phyloP scores from a whole-genome alignment of 352 stramenopile species.

The Pythium coloratum region DNA sequence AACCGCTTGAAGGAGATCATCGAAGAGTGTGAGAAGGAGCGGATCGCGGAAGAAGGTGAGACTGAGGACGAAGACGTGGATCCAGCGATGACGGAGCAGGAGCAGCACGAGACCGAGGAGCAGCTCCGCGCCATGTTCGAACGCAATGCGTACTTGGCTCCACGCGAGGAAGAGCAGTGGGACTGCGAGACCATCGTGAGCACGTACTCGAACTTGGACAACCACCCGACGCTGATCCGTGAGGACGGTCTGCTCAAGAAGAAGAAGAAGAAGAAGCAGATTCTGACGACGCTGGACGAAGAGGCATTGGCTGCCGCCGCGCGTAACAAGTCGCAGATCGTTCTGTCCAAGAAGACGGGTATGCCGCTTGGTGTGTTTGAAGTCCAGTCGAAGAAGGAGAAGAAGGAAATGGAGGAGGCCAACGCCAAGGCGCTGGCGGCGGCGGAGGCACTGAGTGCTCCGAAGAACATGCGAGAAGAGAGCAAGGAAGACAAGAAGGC shows the following conservation, averaged over 20 bases:
- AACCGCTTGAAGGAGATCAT: conserved; percentile 75
- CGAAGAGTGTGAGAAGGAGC: conserved; percentile 66
- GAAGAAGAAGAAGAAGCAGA: conserved; percentile 84
- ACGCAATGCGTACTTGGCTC: conserved; percentile 66
- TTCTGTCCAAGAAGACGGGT: conserved; percentile 94
- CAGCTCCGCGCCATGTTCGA: conserved; percentile 51
- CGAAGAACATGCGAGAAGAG: conserved; percentile 75
- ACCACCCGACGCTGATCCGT: conserved; percentile 94
- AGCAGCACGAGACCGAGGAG: conserved; percentile 31
- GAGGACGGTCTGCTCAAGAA: conserved; percentile 55
- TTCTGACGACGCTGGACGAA: conserved; percentile 19
- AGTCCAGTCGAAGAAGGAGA: conserved; percentile 29
- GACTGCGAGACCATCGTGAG: conserved; percentile 98
- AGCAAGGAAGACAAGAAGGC: conserved; percentile 92
- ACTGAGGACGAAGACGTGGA: conserved; percentile 50
- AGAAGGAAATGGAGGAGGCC: conserved; percentile 16
- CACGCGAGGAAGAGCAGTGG: conserved; percentile 82
- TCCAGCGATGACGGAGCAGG: conserved; percentile 27
- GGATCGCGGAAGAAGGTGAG: conserved; percentile 58
- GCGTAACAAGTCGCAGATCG: conserved; percentile 72
- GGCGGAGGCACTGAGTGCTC: background rate
- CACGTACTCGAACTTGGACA: conserved; percentile 98
- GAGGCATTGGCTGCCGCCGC: conserved; percentile 25
- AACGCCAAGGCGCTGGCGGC: conserved; percentile 6
- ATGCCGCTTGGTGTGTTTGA: conserved; percentile 93